Evolutionary conservation across 306 rosid genomes (phyloP).

Genomic region (Inga laurina): DNA sequence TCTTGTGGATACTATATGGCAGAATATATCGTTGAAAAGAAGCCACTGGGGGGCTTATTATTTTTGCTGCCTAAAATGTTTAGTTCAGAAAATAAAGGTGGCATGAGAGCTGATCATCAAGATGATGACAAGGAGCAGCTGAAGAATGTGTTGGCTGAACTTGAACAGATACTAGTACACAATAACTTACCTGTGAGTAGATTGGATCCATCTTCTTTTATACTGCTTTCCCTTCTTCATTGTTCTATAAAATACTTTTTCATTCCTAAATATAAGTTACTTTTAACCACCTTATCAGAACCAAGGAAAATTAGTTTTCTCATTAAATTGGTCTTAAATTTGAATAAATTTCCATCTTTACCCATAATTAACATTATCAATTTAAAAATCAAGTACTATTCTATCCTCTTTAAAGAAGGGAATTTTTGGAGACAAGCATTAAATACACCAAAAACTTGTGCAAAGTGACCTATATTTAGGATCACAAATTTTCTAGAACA

Average conservation of each 20-base stretch:
- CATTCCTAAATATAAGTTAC: neutral
- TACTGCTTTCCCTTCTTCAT: constrained; percentile 22
- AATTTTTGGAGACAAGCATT: neutral
- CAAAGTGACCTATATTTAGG: neutral
- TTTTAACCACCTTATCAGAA: neutral
- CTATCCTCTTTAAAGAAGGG: neutral
- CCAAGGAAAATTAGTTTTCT: neutral
- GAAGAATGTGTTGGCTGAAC: constrained; percentile 60
- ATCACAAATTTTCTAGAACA: neutral
- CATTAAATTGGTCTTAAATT: neutral
- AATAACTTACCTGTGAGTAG: constrained; percentile 87
- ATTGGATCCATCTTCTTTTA: constrained; percentile 22
- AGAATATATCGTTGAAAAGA: constrained; percentile 78
- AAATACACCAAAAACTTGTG: neutral
- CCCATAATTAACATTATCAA: neutral
- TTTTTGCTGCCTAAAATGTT: constrained; percentile 82
- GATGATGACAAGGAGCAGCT: constrained; percentile 44
- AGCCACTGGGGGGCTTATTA: constrained; percentile 89
- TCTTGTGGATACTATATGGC: constrained; percentile 43
- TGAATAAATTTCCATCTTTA: neutral
- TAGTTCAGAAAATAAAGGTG: constrained; percentile 49
- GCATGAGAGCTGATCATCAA: constrained; percentile 34
- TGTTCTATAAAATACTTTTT: neutral
- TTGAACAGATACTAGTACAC: constrained; percentile 80
- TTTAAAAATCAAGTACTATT: neutral